Evolutionary conservation across 495 filamentous ascomycete genomes (phyloP).

Genomic region (Tetracladium marchalianum): DNA sequence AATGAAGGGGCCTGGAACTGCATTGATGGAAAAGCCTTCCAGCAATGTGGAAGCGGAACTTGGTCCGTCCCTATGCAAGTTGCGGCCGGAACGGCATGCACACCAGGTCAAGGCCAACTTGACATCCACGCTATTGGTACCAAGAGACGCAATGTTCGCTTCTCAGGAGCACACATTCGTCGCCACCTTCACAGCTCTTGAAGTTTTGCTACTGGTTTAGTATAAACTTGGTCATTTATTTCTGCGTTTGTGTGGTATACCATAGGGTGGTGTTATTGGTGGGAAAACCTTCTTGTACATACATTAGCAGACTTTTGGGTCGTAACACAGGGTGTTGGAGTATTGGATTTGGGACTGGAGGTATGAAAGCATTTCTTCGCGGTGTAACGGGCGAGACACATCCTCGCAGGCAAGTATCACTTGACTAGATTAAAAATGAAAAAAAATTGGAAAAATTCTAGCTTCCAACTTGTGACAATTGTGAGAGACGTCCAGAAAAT

Average conservation of each 20-base stretch:
- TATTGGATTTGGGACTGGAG: too few species aligned
- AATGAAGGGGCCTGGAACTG: constrained; percentile 56
- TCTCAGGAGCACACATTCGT: constrained; percentile 17
- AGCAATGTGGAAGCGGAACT: constrained; percentile 52
- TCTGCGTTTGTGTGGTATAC: not conserved
- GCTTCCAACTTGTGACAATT: too few species aligned
- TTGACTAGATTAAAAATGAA: too few species aligned
- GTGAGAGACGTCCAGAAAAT: too few species aligned
- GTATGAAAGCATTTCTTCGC: too few species aligned
- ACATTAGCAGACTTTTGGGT: not conserved
- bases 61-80: constrained; percentile 46
- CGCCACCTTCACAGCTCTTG: constrained; percentile 6
- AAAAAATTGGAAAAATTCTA: too few species aligned
- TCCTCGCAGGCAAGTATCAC: too few species aligned
- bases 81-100: constrained; percentile 51
- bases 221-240: constrained; percentile 6
- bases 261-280: constrained; percentile 9
- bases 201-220: constrained; percentile 7
- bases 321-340: too few species aligned
- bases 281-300: constrained; percentile 12
- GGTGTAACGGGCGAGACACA: too few species aligned
- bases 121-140: constrained; percentile 19
- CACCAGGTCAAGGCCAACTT: constrained; percentile 39
- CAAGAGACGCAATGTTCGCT: constrained; percentile 15
- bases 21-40: constrained; percentile 47